Conservation (phyloP, 2,329 filamentous ascomycete species). For the Sporothrix sp. region DNA sequence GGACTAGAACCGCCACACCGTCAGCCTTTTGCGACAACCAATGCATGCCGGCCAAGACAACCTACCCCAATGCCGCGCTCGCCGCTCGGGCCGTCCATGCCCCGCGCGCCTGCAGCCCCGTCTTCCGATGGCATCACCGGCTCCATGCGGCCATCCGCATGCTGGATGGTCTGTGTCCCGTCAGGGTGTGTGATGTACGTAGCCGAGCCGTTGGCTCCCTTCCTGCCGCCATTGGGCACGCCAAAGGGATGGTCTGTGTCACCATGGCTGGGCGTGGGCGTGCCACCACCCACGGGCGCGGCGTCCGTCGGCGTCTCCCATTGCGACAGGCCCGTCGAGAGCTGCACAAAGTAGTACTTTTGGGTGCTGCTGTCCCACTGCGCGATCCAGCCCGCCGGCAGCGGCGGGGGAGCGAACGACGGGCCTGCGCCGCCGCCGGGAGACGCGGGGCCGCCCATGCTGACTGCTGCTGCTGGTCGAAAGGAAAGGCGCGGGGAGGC, state of each 20-base stretch:
- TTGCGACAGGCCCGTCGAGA: constrained; percentile 61
- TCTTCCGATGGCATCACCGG: constrained; percentile 39
- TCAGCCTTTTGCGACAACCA: neutral
- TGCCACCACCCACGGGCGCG: constrained; percentile 46
- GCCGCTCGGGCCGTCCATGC: constrained; percentile 25
- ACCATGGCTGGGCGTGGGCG: constrained; percentile 43
- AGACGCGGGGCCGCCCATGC: constrained; percentile 49
- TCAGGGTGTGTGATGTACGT: constrained; percentile 54
- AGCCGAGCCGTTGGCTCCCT: constrained; percentile 20
- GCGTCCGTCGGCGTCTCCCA: constrained; percentile 63
- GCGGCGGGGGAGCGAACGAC: constrained; percentile 48
- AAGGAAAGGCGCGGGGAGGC: neutral
- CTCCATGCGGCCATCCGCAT: constrained; percentile 52
- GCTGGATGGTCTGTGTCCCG: constrained; percentile 50
- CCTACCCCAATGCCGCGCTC: constrained; percentile 59
- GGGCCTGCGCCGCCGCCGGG: constrained; percentile 50
- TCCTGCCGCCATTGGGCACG: constrained; percentile 27
- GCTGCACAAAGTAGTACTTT: constrained; percentile 64
- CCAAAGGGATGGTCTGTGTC: constrained; percentile 54
- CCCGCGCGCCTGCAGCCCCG: constrained; percentile 35
- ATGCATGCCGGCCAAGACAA: neutral
- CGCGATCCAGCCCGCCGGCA: constrained; percentile 58
- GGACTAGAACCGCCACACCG: constrained; percentile 30
- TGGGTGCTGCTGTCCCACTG: constrained; percentile 56
- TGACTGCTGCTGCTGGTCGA: neutral